Base-by-base conservation (phyloP, 805 yeast genomes). In the Ogataea angusta region DNA sequence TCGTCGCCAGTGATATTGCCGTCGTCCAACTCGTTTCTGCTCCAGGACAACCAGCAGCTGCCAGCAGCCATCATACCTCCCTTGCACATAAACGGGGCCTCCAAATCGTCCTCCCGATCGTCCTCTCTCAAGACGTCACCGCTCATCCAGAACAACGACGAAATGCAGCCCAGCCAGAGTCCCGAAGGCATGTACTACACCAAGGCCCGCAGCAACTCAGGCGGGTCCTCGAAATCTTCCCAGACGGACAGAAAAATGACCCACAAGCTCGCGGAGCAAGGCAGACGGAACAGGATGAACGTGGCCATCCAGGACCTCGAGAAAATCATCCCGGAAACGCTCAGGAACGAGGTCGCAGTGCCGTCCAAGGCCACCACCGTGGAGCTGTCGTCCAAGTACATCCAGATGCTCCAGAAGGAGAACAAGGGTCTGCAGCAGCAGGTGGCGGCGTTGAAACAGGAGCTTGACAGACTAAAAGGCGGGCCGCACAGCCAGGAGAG, bases 281-380 rank as follows among this genome's bases (percentile, higher is more conserved):
- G 96, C 12, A 73, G 99, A 38, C 75, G 99, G 52, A 90, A 91
- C 60, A 72, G 99, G 47, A 84, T 91, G 82, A 93, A 93, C 60
- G 66, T 70, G 41, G 98, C 97, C 0, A 80, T 91, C 22, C 78
- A 78, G 31, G 95, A 86, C 30, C 67, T 91, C 43, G 81, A 82
- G 7, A 53, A 68, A 8, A 63, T 88, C 46, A 72, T 91, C 16
- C 95, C 95, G 0, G 76, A 80, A 5, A 60, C 62, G 17, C 66
- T 78, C 52, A 65, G 64, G 28, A 77, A 73, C 42, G 82, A 76
- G 25, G 71, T 76, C 10, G 75, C 77, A 3, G 81, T 85, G 24
- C 95, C 95, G 1, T 82, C 95, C 19, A 91, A 91, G 57, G 98
- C 98, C 2, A 89, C 95, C 2, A 91, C 97, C 0, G 96, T 93